Base-by-base conservation (phyloP, 805 yeast species). In the Ascoidea rubescens region DNA sequence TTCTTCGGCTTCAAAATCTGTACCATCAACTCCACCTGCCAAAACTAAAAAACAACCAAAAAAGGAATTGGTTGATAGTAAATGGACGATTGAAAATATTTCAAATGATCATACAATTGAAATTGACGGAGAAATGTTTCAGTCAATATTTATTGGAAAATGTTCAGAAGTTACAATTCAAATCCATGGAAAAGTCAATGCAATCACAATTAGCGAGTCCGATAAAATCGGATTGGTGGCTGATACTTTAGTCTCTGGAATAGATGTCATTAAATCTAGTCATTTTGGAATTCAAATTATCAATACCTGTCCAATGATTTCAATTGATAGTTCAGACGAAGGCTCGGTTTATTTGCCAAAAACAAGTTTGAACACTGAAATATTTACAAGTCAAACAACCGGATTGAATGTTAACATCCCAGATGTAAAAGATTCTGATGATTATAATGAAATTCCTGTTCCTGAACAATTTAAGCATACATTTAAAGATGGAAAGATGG, bases 401-500 rank as follows among this genome's bases (percentile, higher is more conserved):
- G 77, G 95, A 4, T 71, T 93, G 66, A 93, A 93, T 65, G 73
- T 93, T 59, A 87, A 90, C 62, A 74, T 87, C 48, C 96, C 96
- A 31, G 76, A 75, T 48, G 78, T 72, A 14, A 82, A 74, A 28
- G 54, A 54, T 45, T 78, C 73, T 48, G 84, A 71, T 48, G 96
- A 91, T 64, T 82, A 77, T 67, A 77, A 73, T 51, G 99, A 93
- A 67, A 70, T 80, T 52, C 82, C 96, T 6, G 78, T 86, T 46
- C 96, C 98, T 6, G 99, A 93, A 68, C 99, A 93, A 71, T 76
- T 93, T 67, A 78, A 79, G 62, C 96, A 88, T 67, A 72, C 77
- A 16, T 71, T 87, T 56, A 71, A 68, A 14, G 14, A 37, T 37
- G 43, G 43, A 37, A 37, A 37, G 14, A 37, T 37, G 43, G 43